phyloP scores from a whole-genome alignment of 805 yeast species.

The Cyberlindnera saturnus region DNA sequence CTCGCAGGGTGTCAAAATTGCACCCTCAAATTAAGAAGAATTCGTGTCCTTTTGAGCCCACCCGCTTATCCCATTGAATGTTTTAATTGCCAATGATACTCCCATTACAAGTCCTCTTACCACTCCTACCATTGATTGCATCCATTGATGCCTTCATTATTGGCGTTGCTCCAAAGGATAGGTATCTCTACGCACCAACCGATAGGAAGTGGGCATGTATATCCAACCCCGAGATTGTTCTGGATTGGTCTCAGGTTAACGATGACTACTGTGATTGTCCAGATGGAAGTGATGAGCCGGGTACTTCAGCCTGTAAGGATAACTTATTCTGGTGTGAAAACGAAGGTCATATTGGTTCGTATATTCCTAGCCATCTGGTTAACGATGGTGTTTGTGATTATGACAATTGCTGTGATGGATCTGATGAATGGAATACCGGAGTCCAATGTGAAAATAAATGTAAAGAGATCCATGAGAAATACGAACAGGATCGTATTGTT shows the following conservation, averaged over 20 bases:
- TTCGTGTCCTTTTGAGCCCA: neutral
- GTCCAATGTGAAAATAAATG: conserved; percentile 24
- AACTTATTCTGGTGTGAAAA: conserved; percentile 69
- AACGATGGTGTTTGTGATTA: conserved; percentile 93
- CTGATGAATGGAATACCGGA: conserved; percentile 55
- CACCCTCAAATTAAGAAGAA: too few relatives aligned
- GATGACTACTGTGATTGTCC: conserved; percentile 96
- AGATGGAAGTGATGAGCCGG: conserved; percentile 97
- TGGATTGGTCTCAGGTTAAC: conserved; percentile 61
- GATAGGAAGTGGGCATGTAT: conserved; percentile 67
- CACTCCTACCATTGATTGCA: neutral
- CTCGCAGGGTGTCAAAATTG: too few relatives aligned
- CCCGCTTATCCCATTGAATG: neutral
- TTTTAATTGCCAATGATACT: neutral
- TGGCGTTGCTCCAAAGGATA: conserved; percentile 24
- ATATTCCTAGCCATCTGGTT: conserved; percentile 60
- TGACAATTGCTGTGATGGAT: conserved; percentile 87
- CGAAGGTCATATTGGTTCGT: conserved; percentile 57
- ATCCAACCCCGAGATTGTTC: conserved; percentile 52
- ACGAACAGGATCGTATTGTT: conserved; percentile 3
- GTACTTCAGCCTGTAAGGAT: conserved; percentile 73
- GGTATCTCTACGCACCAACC: conserved; percentile 45
- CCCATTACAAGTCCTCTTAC: neutral
- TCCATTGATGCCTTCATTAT: neutral
- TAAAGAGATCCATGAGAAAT: conserved; percentile 22